These are phyloP conservation scores for Coccomyxa subellipsoidea DNA, from an alignment of 163 green algal genomes.

Conservation along the genomic window DNA sequence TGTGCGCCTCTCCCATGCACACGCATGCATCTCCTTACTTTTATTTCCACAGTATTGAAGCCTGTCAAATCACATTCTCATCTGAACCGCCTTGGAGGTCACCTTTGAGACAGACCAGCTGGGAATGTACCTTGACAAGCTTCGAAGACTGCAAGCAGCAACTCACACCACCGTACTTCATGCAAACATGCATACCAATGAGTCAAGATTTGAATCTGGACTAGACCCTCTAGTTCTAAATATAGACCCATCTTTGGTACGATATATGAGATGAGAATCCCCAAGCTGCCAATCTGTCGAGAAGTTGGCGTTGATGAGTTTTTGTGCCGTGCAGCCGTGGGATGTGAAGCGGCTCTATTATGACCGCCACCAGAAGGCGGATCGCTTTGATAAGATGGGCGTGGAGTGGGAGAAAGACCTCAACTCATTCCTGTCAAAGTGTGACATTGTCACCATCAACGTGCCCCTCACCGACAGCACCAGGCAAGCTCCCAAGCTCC, in stretches of 20 bases:
- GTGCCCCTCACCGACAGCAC: slow-evolving; percentile 27
- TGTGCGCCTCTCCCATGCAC: too few relatives aligned
- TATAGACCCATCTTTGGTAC: neutral
- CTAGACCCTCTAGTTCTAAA: too few relatives aligned
- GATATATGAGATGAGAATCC: neutral
- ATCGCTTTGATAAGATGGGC: neutral
- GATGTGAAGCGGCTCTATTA: neutral
- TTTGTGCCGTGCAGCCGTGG: neutral
- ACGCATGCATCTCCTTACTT: neutral
- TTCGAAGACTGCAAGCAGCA: too few relatives aligned
- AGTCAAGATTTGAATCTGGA: too few relatives aligned
- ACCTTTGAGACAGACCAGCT: too few relatives aligned
- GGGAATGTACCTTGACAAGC: too few relatives aligned
- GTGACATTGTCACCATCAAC: slow-evolving; percentile 33
- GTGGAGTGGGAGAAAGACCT: slow-evolving; percentile 8
- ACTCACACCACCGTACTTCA: too few relatives aligned
- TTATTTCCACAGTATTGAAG: neutral
- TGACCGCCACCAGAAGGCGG: neutral
- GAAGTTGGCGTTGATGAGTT: neutral
- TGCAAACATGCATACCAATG: too few relatives aligned
- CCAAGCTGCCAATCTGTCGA: too few relatives aligned
- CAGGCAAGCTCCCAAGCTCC: neutral
- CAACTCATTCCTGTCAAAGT: slow-evolving; percentile 24
- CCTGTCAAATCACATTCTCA: neutral
- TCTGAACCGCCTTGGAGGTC: too few relatives aligned